phyloP scores from a whole-genome alignment of 139 green algal genomes.

The Chlorella sp. region DNA sequence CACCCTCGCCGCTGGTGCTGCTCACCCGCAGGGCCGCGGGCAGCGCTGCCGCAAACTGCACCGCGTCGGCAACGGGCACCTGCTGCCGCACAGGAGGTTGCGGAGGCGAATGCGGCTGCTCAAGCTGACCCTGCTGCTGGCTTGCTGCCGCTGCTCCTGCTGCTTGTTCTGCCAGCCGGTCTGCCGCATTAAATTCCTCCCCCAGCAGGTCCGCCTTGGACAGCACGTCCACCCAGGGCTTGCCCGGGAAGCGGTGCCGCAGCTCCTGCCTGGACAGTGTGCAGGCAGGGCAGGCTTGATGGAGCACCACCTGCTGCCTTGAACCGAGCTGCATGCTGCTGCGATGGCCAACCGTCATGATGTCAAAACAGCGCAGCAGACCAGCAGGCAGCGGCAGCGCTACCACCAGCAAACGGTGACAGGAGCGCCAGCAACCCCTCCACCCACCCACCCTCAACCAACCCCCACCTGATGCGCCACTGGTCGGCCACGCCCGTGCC shows the following conservation, averaged over 20 bases:
- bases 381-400: too few species aligned
- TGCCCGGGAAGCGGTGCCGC: conserved; percentile 68
- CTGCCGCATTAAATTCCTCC: conserved; percentile 50
- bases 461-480: conserved; percentile 61
- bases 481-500: conserved; percentile 83
- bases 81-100: neutral
- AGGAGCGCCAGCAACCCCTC: too few species aligned
- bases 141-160: too few species aligned
- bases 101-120: neutral
- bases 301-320: too few species aligned
- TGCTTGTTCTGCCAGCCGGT: neutral
- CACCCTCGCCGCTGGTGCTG: conserved; percentile 71
- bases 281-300: neutral
- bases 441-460: neutral
- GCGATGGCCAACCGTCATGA: too few species aligned
- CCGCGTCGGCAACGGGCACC: neutral
- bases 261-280: conserved; percentile 54
- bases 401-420: too few species aligned
- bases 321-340: too few species aligned
- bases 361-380: too few species aligned
- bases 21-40: conserved; percentile 68
- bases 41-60: conserved; percentile 57
- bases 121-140: neutral
- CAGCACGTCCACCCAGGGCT: conserved; percentile 93
- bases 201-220: conserved; percentile 92